phyloP scores from a whole-genome alignment of 129 eudicot species.

The Chrysanthemum seticuspe region DNA sequence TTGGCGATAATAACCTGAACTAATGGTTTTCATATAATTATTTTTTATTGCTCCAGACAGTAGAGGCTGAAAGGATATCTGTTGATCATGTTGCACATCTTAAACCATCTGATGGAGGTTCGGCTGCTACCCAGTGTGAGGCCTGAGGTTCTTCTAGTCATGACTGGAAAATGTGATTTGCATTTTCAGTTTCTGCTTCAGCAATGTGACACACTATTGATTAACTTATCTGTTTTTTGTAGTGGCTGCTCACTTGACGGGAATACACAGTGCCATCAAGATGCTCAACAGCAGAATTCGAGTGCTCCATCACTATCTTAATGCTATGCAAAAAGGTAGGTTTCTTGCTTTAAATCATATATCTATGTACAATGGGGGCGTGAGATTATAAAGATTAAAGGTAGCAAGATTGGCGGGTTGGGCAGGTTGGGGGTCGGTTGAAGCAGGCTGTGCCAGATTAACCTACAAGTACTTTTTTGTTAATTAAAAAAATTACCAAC shows the following conservation, averaged over 20 bases:
- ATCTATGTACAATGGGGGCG: not conserved
- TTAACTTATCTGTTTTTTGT: constrained; percentile 13
- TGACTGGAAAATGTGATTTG: not conserved
- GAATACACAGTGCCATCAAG: constrained; percentile 97
- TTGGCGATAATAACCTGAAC: constrained; percentile 1
- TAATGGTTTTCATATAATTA: constrained; percentile 9
- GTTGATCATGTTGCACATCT: constrained; percentile 97
- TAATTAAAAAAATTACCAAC: too few relatives aligned
- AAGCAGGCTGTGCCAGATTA: too few relatives aligned
- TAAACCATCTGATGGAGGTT: constrained; percentile 97
- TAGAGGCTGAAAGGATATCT: constrained; percentile 95
- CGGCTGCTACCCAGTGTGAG: constrained; percentile 97
- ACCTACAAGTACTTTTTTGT: too few relatives aligned
- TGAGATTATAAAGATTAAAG: not conserved
- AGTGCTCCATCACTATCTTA: constrained; percentile 88
- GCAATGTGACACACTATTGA: constrained; percentile 3
- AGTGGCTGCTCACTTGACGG: constrained; percentile 99
- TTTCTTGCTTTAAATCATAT: not conserved
- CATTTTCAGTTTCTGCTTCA: not conserved
- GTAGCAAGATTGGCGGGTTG: too few relatives aligned
- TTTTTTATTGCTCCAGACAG: constrained; percentile 53
- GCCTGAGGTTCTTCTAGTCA: not conserved
- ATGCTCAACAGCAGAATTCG: constrained; percentile 93
- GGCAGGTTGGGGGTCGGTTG: too few relatives aligned
- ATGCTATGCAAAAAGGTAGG: constrained; percentile 86